phyloP scores from a whole-genome alignment of 352 stramenopile species.

The Blastocystis sp. region DNA sequence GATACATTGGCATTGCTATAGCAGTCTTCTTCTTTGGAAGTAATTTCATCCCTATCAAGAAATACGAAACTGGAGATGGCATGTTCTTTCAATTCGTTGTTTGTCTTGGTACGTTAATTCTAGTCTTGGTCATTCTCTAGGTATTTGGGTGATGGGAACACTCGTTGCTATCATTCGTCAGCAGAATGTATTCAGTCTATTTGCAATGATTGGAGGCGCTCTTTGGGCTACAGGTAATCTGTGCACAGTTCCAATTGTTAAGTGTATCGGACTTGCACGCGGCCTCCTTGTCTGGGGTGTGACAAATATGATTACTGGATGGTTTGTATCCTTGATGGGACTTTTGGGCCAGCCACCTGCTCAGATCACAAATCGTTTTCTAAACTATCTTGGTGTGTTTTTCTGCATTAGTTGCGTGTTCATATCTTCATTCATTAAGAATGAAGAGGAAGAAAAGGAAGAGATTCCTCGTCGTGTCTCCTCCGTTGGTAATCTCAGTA shows the following conservation, averaged over 20 bases:
- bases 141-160: conserved; percentile 69
- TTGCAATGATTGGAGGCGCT: conserved; percentile 69
- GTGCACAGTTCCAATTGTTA: conserved; percentile 69
- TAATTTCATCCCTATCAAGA: conserved; percentile 70
- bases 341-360: conserved; percentile 63
- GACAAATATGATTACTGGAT: conserved; percentile 70
- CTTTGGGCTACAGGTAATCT: conserved; percentile 69
- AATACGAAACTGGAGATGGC: conserved; percentile 69
- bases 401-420: conserved; percentile 64
- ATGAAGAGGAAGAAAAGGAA: conserved; percentile 57
- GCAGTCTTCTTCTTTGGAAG: conserved; percentile 69
- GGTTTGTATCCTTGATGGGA: conserved; percentile 66
- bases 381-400: conserved; percentile 69
- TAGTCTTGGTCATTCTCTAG: not conserved
- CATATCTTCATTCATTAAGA: conserved; percentile 69
- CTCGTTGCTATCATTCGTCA: conserved; percentile 65
- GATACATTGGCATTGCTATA: conserved; percentile 60
- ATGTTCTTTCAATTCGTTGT: conserved; percentile 70
- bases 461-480: conserved; percentile 51
- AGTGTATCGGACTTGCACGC: conserved; percentile 68
- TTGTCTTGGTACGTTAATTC: conserved; percentile 44
- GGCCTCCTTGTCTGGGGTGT: conserved; percentile 70
- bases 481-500: conserved; percentile 66
- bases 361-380: conserved; percentile 54
- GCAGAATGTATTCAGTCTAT: conserved; percentile 67